phyloP scores from a whole-genome alignment of 2,329 filamentous ascomycete species.

The Penicillium palitans region DNA sequence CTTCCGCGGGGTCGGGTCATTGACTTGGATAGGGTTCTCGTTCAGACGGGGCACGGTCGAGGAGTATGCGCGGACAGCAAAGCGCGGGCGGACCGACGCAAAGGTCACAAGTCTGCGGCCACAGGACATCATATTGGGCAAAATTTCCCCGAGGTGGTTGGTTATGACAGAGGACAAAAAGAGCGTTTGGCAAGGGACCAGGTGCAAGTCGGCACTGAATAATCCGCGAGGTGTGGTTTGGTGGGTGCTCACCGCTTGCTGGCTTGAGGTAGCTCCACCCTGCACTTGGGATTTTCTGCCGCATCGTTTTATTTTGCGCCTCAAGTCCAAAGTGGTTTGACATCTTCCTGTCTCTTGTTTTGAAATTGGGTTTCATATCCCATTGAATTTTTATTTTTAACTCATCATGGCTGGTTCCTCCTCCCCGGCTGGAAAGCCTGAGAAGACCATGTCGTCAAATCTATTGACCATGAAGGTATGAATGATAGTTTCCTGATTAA shows the following conservation, averaged over 20 bases:
- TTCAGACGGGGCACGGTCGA: constrained; percentile 42
- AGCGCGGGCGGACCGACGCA: constrained; percentile 41
- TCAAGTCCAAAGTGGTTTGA: background rate
- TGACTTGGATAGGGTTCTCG: constrained; percentile 51
- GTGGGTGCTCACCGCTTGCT: constrained; percentile 21
- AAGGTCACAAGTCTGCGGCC: constrained; percentile 49
- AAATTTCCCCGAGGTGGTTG: constrained; percentile 22
- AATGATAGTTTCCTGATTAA: background rate
- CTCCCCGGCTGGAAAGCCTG: constrained; percentile 56
- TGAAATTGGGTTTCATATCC: background rate
- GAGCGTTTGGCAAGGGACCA: constrained; percentile 20
- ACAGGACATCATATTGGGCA: constrained; percentile 47
- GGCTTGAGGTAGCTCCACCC: constrained; percentile 5
- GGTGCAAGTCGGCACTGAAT: constrained; percentile 21
- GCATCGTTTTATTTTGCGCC: constrained; percentile 9
- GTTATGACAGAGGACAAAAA: constrained; percentile 20
- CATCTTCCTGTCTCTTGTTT: constrained; percentile 1
- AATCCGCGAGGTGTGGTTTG: constrained; percentile 38
- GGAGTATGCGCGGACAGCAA: constrained; percentile 45
- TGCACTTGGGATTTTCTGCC: constrained; percentile 25
- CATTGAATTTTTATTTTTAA: background rate
- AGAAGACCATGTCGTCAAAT: constrained; percentile 78
- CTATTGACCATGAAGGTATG: constrained; percentile 82
- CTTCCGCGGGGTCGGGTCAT: constrained; percentile 57
- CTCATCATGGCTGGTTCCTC: constrained; percentile 35